Evolutionary conservation across 495 filamentous ascomycete species (phyloP).

Genomic region (Entonaema liquescens): DNA sequence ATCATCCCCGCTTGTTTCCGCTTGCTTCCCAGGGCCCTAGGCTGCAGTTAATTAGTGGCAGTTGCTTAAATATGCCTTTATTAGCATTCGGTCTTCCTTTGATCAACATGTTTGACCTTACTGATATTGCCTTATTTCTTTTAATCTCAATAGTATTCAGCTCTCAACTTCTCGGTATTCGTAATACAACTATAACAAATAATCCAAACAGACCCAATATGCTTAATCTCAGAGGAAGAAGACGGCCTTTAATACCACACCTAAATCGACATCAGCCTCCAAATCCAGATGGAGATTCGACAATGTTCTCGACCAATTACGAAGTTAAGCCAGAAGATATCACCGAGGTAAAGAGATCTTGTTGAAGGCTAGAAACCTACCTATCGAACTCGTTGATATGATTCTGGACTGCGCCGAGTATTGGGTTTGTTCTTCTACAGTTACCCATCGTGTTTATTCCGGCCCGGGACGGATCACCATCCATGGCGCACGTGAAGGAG

Average conservation of each 20-base stretch:
- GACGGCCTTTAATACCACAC: neutral
- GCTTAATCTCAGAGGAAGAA: neutral
- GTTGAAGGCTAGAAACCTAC: conserved; percentile 53
- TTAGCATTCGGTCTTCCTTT: neutral
- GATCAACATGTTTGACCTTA: neutral
- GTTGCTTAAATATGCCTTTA: neutral
- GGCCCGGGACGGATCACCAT: conserved; percentile 17
- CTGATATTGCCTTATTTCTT: neutral
- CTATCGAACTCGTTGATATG: conserved; percentile 70
- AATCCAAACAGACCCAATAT: neutral
- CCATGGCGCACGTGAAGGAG: conserved; percentile 21
- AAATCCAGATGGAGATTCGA: neutral
- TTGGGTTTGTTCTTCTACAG: conserved; percentile 64
- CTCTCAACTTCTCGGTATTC: neutral
- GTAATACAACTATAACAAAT: neutral
- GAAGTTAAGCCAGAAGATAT: conserved; percentile 56
- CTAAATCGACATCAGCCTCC: neutral
- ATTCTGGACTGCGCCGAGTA: conserved; percentile 77
- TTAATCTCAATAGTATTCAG: neutral
- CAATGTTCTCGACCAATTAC: conserved; percentile 14
- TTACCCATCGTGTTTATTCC: conserved; percentile 30
- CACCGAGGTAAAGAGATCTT: conserved; percentile 57
- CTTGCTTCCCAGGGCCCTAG: no score
- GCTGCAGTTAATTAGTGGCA: neutral
- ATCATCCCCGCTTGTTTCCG: neutral